phyloP scores from a whole-genome alignment of 163 green algal genomes.

The Picocystis sp. region DNA sequence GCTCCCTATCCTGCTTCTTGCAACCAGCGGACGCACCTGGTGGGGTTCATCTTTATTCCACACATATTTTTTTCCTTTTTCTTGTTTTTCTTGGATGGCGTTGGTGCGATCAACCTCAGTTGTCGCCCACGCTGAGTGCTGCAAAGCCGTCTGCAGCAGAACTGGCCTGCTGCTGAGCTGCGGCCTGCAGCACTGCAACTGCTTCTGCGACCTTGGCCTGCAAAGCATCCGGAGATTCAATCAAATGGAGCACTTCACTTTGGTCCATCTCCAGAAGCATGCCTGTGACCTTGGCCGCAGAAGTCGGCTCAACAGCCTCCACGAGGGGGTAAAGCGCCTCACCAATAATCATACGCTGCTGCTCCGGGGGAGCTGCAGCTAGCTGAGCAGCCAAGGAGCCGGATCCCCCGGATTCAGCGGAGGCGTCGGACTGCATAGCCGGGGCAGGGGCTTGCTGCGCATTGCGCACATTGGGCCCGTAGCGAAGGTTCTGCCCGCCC shows the following conservation, averaged over 20 bases:
- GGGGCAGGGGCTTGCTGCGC: slow-evolving; percentile 12
- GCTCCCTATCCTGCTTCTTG: too few relatives aligned
- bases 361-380: slow-evolving; percentile 17
- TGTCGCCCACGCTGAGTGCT: too few relatives aligned
- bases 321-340: slow-evolving; percentile 92
- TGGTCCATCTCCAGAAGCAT: slow-evolving; percentile 97
- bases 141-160: too few relatives aligned
- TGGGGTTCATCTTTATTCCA: too few relatives aligned
- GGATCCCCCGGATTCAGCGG: slow-evolving; percentile 1
- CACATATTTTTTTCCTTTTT: too few relatives aligned
- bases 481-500: slow-evolving; percentile 2
- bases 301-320: slow-evolving; percentile 51
- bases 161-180: background rate
- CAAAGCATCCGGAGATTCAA: slow-evolving; percentile 53
- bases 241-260: slow-evolving; percentile 82
- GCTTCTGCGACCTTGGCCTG: slow-evolving; percentile 35
- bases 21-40: too few relatives aligned
- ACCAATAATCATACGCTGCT: slow-evolving; percentile 45
- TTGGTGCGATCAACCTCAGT: too few relatives aligned
- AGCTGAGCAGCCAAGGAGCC: slow-evolving; percentile 18
- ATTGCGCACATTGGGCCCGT: slow-evolving; percentile 13
- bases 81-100: too few relatives aligned
- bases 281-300: slow-evolving; percentile 92
- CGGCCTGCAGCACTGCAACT: slow-evolving; percentile 24
- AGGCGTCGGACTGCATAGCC: background rate